Conservation (phyloP, 306 rosid species). For the Cicer yamashitae region DNA sequence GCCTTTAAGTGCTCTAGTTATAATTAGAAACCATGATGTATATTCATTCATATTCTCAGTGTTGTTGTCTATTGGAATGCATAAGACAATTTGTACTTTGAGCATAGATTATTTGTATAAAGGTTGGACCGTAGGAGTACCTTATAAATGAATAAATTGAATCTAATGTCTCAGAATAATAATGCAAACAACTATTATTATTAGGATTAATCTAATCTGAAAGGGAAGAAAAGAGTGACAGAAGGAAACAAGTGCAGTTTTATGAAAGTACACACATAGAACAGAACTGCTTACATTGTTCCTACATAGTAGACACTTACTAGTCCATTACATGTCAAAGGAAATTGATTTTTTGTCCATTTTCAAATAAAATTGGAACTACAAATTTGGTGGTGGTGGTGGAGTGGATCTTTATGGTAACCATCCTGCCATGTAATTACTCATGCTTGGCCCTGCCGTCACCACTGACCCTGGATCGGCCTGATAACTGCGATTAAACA, state of each 20-base stretch:
- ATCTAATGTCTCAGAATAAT: neutral
- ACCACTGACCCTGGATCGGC: constrained; percentile 74
- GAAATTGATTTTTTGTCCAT: neutral
- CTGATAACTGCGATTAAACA: constrained; percentile 67
- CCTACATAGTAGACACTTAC: constrained; percentile 41
- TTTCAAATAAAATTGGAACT: constrained; percentile 46
- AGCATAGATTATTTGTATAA: too few relatives aligned
- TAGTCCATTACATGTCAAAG: constrained; percentile 47
- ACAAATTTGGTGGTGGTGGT: constrained; percentile 27
- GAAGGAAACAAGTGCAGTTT: constrained; percentile 47
- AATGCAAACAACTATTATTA: constrained; percentile 30
- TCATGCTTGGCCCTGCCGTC: constrained; percentile 92
- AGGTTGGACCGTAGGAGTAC: too few relatives aligned
- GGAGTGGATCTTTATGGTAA: constrained; percentile 60
- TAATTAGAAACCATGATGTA: too few relatives aligned
- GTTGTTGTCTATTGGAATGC: too few relatives aligned
- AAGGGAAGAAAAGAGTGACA: constrained; percentile 4
- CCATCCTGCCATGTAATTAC: constrained; percentile 87
- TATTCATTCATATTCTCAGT: too few relatives aligned
- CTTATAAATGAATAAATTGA: too few relatives aligned
- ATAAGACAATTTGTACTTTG: too few relatives aligned
- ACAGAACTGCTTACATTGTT: constrained; percentile 46
- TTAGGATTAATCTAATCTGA: constrained; percentile 27
- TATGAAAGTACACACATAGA: constrained; percentile 47
- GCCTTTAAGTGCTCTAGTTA: too few relatives aligned